phyloP scores from a whole-genome alignment of 139 green algal genomes.

The Ulvella scutata region DNA sequence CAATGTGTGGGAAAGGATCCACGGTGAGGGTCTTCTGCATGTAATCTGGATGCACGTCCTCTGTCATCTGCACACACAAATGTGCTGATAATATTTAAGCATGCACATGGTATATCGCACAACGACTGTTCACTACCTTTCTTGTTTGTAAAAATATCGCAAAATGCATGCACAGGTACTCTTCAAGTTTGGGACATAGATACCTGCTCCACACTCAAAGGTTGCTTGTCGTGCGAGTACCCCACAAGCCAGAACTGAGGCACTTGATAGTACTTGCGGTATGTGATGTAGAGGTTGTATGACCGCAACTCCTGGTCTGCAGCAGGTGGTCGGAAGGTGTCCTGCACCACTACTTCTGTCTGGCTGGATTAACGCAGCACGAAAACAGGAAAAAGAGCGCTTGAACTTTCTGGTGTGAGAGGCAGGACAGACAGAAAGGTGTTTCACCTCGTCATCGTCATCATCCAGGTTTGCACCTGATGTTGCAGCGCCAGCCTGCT shows the following conservation, averaged over 20 bases:
- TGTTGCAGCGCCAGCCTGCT: slow-evolving; percentile 33
- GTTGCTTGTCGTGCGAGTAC: slow-evolving; percentile 50
- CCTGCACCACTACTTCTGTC: slow-evolving; percentile 21
- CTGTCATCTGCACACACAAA: slow-evolving; percentile 40
- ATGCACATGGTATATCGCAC: not conserved
- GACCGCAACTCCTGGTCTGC: slow-evolving; percentile 38
- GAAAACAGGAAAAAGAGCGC: not conserved
- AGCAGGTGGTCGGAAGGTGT: slow-evolving; percentile 35
- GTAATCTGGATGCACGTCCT: slow-evolving; percentile 72
- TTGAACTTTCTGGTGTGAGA: not conserved
- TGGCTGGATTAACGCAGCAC: not conserved
- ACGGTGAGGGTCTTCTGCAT: slow-evolving; percentile 78
- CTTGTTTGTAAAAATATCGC: no score
- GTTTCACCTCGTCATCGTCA: slow-evolving; percentile 35
- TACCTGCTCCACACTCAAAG: slow-evolving; percentile 40
- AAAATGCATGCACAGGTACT: no score
- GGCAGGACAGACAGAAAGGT: not conserved
- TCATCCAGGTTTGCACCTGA: slow-evolving; percentile 47
- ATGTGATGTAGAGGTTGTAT: slow-evolving; percentile 85
- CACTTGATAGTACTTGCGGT: slow-evolving; percentile 76
- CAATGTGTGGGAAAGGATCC: slow-evolving; percentile 63
- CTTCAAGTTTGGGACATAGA: no score
- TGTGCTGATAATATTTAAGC: not conserved
- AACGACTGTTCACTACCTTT: no score
- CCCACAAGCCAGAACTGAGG: slow-evolving; percentile 77